phyloP scores from a whole-genome alignment of 2,329 filamentous ascomycete genomes.

The Fusarium aywerte region DNA sequence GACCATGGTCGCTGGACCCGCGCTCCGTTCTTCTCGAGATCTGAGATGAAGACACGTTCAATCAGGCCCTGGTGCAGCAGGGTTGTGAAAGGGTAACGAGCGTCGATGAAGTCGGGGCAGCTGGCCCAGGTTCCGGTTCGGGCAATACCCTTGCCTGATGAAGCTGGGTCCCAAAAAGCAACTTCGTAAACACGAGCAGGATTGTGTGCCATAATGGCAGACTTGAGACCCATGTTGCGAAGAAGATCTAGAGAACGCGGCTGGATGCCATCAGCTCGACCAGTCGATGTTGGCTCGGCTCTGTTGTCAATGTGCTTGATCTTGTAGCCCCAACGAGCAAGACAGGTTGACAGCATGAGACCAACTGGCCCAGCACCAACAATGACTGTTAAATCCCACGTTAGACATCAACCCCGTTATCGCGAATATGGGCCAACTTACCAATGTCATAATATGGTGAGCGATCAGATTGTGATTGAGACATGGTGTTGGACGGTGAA shows the following conservation, averaged over 20 bases:
- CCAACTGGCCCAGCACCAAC: slow-evolving; percentile 91
- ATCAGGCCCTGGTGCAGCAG: slow-evolving; percentile 78
- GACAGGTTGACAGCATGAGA: slow-evolving; percentile 85
- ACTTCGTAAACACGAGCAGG: slow-evolving; percentile 87
- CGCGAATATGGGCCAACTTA: slow-evolving; percentile 38
- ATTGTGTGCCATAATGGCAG: slow-evolving; percentile 85
- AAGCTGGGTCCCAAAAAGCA: slow-evolving; percentile 75
- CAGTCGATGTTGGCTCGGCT: slow-evolving; percentile 83
- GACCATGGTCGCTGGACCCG: slow-evolving; percentile 73
- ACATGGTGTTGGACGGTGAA: slow-evolving; percentile 25
- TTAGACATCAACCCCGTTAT: slow-evolving; percentile 35
- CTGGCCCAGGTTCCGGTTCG: slow-evolving; percentile 83
- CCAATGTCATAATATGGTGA: slow-evolving; percentile 59
- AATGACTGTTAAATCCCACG: slow-evolving; percentile 68
- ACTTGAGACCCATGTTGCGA: slow-evolving; percentile 89
- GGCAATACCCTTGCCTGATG: slow-evolving; percentile 66
- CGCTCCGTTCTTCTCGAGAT: slow-evolving; percentile 70
- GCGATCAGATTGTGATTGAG: slow-evolving; percentile 30
- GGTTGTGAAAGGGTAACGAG: slow-evolving; percentile 76
- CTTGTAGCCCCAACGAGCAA: slow-evolving; percentile 92
- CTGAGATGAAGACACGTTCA: slow-evolving; percentile 74
- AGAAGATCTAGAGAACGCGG: slow-evolving; percentile 88
- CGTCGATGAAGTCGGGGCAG: slow-evolving; percentile 85
- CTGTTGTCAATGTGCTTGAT: slow-evolving; percentile 96
- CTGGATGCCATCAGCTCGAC: slow-evolving; percentile 91